phyloP scores from a whole-genome alignment of 2,329 filamentous ascomycete genomes.

The Aspergillus clavatus region DNA sequence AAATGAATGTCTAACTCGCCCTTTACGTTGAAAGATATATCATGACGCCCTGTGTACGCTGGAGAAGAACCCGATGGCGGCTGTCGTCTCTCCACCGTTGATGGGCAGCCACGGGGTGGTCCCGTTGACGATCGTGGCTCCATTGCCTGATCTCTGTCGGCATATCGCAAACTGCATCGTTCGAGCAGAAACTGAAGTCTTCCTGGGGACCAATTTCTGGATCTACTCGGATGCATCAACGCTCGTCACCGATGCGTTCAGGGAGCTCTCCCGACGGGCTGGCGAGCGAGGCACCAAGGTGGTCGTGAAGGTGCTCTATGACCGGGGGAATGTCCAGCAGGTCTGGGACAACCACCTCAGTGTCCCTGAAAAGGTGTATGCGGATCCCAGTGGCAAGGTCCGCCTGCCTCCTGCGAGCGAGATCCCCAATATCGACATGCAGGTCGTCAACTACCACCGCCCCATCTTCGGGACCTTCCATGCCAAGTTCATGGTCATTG shows the following conservation, averaged over 20 bases:
- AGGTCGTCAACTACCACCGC: slow-evolving; percentile 69
- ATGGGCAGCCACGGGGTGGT: slow-evolving; percentile 59
- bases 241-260: slow-evolving; percentile 63
- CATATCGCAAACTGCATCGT: slow-evolving; percentile 75
- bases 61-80: slow-evolving; percentile 38
- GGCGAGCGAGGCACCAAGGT: slow-evolving; percentile 54
- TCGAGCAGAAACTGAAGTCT: slow-evolving; percentile 66
- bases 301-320: slow-evolving; percentile 70
- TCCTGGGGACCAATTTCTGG: slow-evolving; percentile 74
- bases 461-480: slow-evolving; percentile 71
- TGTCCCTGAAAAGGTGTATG: slow-evolving; percentile 56
- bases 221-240: slow-evolving; percentile 62
- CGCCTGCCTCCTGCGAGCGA: slow-evolving; percentile 59
- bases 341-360: slow-evolving; percentile 59
- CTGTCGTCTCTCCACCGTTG: slow-evolving; percentile 55
- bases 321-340: slow-evolving; percentile 63
- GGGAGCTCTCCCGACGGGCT: slow-evolving; percentile 63
- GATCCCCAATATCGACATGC: slow-evolving; percentile 65
- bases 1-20: background rate
- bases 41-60: slow-evolving; percentile 54
- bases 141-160: slow-evolving; percentile 64
- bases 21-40: slow-evolving; percentile 49
- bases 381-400: slow-evolving; percentile 47
- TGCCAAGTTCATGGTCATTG: slow-evolving; percentile 71
- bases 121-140: slow-evolving; percentile 65